Evolutionary conservation across 768 basidiomycete genomes (phyloP), one percentile per base, ranked within the genome.

Genomic region (Tulasnella calospora): DNA sequence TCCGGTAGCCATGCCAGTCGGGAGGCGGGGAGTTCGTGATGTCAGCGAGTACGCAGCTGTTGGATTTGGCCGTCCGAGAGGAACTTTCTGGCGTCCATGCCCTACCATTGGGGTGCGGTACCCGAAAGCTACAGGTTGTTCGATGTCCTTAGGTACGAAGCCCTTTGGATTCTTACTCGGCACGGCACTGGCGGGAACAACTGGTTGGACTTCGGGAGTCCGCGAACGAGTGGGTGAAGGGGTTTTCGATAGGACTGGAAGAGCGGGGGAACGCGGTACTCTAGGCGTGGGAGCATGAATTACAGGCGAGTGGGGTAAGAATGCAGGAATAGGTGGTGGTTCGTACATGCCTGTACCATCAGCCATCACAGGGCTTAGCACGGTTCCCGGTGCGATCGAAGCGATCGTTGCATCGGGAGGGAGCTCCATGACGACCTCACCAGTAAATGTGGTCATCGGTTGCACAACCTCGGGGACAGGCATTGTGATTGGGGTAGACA

Each of bases 391-490:
- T 17, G 51, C 13, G 19, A 36, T n/a, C 12, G 75, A 13, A 33
- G 51, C 30, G 35, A 57, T 40, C 40, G n/a, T 76, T 27, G 55
- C 75, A 41, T 76, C 57, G 9, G 75, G 38, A 76, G 75, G 75
- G 10, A 55, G 57, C 75, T 76, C 57, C 35, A 21, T 19, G 8
- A 76, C 75, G 36, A 61, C 55, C 38, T 36, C 75, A 76, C 71
- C 71, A 72, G 38, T 72, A 2, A 35, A 23, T 30, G 57, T 69
- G 35, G 23, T 57, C 51, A 76, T 76, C 27, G 36, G 33, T 57
- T 30, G 47, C 33, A 41, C 51, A 76, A 55, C 35, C 3, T 61
- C 57, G 8, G 33, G 36, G 36, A 36, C 55, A 38, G 75, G 57
- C 35, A 55, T 35, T 69, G 33, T 69, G 55, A 55, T 40, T 69